Evolutionary conservation across 495 filamentous ascomycete genomes (phyloP).

Genomic region (Aspergillus avenaceus): DNA sequence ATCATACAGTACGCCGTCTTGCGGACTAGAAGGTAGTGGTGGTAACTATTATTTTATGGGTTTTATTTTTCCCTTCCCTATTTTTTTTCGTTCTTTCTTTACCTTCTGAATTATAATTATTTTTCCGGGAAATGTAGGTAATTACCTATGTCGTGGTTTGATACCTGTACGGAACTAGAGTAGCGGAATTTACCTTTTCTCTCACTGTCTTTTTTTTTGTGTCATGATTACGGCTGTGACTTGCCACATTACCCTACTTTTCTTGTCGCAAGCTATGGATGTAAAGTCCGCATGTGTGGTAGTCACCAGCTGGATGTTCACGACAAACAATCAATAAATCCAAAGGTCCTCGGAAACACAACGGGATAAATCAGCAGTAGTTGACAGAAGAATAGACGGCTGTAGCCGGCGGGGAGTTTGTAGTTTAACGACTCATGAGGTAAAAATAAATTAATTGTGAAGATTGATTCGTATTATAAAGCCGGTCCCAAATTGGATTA

Average conservation of each 20-base stretch:
- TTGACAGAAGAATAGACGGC: background rate
- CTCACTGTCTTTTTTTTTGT: background rate
- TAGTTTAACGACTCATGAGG: conserved; percentile 11
- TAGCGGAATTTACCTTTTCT: background rate
- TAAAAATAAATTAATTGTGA: conserved; percentile 14
- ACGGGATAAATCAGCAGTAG: background rate
- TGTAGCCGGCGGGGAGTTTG: conserved; percentile 6
- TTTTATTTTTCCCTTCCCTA: conserved; percentile 18
- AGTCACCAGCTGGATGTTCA: background rate
- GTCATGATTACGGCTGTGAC: background rate
- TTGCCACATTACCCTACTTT: background rate
- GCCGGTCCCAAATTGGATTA: background rate
- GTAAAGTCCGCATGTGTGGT: background rate
- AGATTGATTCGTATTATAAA: conserved; percentile 2
- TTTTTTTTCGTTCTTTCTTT: conserved; percentile 15
- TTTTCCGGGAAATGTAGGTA: conserved; percentile 4
- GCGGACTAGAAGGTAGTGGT: conserved; percentile 18
- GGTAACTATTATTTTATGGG: too few relatives aligned
- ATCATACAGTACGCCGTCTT: conserved; percentile 4
- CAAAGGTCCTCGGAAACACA: background rate
- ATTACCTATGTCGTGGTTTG: background rate
- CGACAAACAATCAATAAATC: too few relatives aligned
- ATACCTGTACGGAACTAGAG: too few relatives aligned
- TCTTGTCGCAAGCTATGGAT: background rate
- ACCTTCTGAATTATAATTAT: conserved; percentile 4